Base-by-base conservation (phyloP, 352 stramenopile genomes). In the Phytopythium sindhum region DNA sequence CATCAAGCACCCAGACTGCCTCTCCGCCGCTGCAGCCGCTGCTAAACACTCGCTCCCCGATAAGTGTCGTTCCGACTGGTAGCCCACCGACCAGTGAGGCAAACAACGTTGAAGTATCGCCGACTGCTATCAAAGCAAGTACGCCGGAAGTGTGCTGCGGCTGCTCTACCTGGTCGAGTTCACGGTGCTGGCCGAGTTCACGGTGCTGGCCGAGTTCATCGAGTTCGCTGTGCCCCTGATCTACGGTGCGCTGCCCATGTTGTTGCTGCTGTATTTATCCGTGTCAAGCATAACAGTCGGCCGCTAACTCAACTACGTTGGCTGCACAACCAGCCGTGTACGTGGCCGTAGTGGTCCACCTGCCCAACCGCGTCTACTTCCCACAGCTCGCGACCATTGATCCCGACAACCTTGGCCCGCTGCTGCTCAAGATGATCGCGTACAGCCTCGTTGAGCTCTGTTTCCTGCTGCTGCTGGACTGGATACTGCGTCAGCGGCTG, bases 161-260 rank as follows among this genome's bases (percentile, higher is more conserved):
- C 41, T 77, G 15, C 54, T 81, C 5, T 61, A 81, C 33, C 41
- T 74, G 26, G 63, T 68, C 19, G 73, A 81, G 68, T 80, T 70
- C 26, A 55, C 70, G 47, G 60, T 81, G n/a, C 66, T 84, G n/a
- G n/a, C n/a, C 10, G 33, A 39, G 33, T 39, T 39, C 12, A 68
- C 33, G 33, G 33, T 39, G 33, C 33, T 39, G 7, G 14, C 69
- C 21, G 73, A 84, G 61, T 80, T 78, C 35, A 75, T 67, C 6
- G 76, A 81, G 54, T 68, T 80, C 14, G 23, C 75, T 42, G 63
- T 82, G 26, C 69, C 76, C 10, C 12, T 72, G 14, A 67, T 84
- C 19, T 78, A 80, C 42, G 31, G 70, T 80, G n/a, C n/a, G n/a
- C n/a, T n/a, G n/a, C n/a, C n/a, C n/a, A n/a, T n/a, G n/a, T n/a